Base-by-base conservation (phyloP, 139 green algal species). In the Chlamydomonas sp. region DNA sequence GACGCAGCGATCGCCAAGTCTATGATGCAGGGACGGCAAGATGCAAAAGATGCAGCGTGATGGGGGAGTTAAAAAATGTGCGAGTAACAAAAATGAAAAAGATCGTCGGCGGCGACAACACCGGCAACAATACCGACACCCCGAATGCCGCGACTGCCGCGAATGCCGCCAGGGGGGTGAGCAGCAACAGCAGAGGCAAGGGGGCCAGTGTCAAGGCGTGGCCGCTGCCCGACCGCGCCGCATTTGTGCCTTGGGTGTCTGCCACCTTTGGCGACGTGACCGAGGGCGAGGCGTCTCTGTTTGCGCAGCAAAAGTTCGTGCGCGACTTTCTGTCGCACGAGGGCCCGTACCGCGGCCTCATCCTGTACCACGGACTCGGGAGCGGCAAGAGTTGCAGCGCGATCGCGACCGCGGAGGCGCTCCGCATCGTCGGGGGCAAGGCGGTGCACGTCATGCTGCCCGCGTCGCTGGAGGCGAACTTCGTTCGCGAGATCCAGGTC, bases 311-410 rank as follows among this genome's bases (percentile, higher is more conserved):
- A n/a, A 5, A 13, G 22, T 70, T 70, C 64, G 31, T 38, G 8
- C 35, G 64, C 20, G 64, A 58, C 22, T 70, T 35, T 36, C 36
- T 70, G 33, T 5, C 5, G 36, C 36, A 30, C 22, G 36, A 58
- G 8, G 37, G 36, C 4, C 67, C 67, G 4, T 73, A 73, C 49
- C 67, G 67, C 30, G 67, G 67, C 49, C 48, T 73, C 22, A 33
- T 73, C 24, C 29, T 65, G 49, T 73, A 65, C 48, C 67, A 73
- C 67, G 67, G 67, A 13, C 67, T 66, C 39, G 67, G 67, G 30
- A 35, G 3, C 48, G 67, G 67, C 67, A 73, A 73, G 48, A 57
- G 30, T 5, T 73, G 67, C 67, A 38, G 30, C 28, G 48, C 67
- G 13, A 72, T 72, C 39, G 39, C 65, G 26, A 31, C 65, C 3